Evolutionary conservation across 805 yeast species (phyloP), one percentile per base, ranked within the genome.

Genomic region (Kodamaea laetipori): DNA sequence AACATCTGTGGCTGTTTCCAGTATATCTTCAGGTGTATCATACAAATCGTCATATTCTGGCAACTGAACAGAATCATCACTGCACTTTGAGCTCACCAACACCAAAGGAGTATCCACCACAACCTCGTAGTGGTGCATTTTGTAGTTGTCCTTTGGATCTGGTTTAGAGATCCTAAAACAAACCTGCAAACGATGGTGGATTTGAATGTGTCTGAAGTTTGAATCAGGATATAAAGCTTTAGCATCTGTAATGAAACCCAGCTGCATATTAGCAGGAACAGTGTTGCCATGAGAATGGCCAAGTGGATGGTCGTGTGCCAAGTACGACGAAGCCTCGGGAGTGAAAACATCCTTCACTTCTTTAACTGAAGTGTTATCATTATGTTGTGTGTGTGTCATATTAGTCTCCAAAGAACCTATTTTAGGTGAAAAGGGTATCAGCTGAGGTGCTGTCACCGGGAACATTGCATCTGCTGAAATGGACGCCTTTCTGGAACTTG

Each of bases 81-180:
- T 62, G 51, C 76, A 71, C 46, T 66, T 67, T 0, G 75, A 57
- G 49, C 74, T 69, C 38, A 71, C 55, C 45, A 71, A 57, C 25
- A 76, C 72, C 27, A 86, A 70, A 0, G 94, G 94, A 0, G 92
- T 84, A 56, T 86, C 94, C 30, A 86, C 84, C 34, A 86, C 78
- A 15, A 86, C 90, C 53, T 86, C 95, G 55, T 82, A 86, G 58
- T 86, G 90, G 53, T 84, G 89, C 66, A 80, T 63, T 48, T 76
- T 77, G 45, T 39, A 57, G 44, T 65, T 56, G 41, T 53, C 73
- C 37, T 63, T 57, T 0, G 77, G 73, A 46, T 82, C 85, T 1
- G 80, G 80, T 52, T 76, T 80, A 9, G 86, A 78, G 19, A 86
- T 78, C 44, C 94, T 67, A 44, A 86, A 74, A 52, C 85, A 80